Evolutionary conservation across 176 grass and related monocot genomes (phyloP).

Genomic region (Phoenix roebelenii): DNA sequence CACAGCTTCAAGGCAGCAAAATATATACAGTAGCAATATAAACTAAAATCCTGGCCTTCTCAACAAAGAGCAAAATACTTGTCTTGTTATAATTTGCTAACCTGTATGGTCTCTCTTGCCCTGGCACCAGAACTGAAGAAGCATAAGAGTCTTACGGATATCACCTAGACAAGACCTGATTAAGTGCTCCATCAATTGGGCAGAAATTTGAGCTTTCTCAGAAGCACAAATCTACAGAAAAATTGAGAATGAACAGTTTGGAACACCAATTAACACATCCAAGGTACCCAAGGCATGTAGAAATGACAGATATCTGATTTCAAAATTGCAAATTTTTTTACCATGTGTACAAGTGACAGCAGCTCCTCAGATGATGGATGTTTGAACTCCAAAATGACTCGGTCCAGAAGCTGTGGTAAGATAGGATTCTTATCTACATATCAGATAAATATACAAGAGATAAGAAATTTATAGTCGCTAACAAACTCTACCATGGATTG

Average conservation of each 20-base stretch:
- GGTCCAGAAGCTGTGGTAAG: slow-evolving; percentile 63
- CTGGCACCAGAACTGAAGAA: slow-evolving; percentile 97
- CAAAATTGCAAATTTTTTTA: slow-evolving; percentile 15
- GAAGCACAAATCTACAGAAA: slow-evolving; percentile 69
- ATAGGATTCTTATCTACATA: slow-evolving; percentile 63
- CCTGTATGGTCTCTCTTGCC: slow-evolving; percentile 36
- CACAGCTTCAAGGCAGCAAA: no score
- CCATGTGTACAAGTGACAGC: slow-evolving; percentile 58
- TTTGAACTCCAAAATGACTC: slow-evolving; percentile 64
- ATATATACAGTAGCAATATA: no score
- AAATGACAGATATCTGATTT: no score
- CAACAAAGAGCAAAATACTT: no score
- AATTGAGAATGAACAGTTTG: slow-evolving; percentile 14
- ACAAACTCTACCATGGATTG: background rate
- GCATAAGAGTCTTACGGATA: slow-evolving; percentile 64
- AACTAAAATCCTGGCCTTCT: no score
- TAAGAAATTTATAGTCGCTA: slow-evolving; percentile 5
- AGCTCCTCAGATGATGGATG: slow-evolving; percentile 67
- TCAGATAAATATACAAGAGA: slow-evolving; percentile 22
- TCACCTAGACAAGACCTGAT: slow-evolving; percentile 59
- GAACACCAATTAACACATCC: slow-evolving; percentile 7
- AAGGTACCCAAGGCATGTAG: background rate
- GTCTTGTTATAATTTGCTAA: slow-evolving; percentile 5
- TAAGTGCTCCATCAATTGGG: slow-evolving; percentile 42
- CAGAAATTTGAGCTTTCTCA: slow-evolving; percentile 46